phyloP scores from a whole-genome alignment of 352 stramenopile species.

The Phytophthora vignae region DNA sequence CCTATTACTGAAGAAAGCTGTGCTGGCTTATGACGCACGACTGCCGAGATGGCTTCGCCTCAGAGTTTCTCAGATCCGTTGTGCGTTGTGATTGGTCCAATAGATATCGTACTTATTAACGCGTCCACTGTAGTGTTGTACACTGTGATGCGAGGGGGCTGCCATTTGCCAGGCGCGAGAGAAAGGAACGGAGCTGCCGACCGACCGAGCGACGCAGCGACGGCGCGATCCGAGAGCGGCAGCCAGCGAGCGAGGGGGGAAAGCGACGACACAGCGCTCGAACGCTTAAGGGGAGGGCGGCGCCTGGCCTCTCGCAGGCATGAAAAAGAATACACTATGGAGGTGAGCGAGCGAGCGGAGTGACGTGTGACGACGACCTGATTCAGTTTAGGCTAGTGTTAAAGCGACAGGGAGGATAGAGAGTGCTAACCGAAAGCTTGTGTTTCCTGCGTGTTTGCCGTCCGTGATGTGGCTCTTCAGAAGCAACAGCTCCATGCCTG shows the following conservation, averaged over 20 bases:
- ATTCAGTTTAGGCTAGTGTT: constrained; percentile 6
- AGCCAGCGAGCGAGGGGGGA: constrained; percentile 10
- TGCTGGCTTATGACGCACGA: background rate
- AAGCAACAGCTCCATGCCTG: constrained; percentile 26
- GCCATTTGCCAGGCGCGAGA: constrained; percentile 19
- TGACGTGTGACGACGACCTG: background rate
- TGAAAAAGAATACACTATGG: constrained; percentile 50
- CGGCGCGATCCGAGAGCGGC: constrained; percentile 20
- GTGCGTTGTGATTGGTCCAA: constrained; percentile 20
- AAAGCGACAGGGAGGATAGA: constrained; percentile 12
- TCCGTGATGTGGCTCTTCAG: constrained; percentile 7
- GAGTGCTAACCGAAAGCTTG: constrained; percentile 1
- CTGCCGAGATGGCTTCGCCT: constrained; percentile 29
- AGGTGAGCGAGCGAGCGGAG: constrained; percentile 17
- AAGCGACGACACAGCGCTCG: constrained; percentile 12
- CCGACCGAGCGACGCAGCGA: constrained; percentile 26
- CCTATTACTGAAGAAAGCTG: constrained; percentile 22
- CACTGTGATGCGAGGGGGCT: constrained; percentile 10
- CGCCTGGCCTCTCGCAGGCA: constrained; percentile 9
- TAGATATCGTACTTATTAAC: constrained; percentile 36
- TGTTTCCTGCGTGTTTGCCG: background rate
- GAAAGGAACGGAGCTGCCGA: constrained; percentile 31
- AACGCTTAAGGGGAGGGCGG: background rate
- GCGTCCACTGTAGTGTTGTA: background rate
- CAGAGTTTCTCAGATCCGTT: constrained; percentile 29